Evolutionary conservation across 306 rosid species (phyloP).

Genomic region (Prosopis cineraria): DNA sequence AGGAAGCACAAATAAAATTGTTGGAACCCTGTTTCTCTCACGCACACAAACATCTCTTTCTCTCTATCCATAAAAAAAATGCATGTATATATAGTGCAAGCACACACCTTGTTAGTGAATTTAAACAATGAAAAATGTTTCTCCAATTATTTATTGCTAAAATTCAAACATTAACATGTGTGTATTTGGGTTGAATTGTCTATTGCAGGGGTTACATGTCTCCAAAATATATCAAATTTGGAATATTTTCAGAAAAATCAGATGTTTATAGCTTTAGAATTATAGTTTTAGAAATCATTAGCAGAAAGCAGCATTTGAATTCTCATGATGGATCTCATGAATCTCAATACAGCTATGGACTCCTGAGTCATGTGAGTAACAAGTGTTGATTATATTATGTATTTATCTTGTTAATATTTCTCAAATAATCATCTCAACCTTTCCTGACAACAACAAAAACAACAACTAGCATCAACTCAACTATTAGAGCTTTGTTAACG

Average conservation of each 20-base stretch:
- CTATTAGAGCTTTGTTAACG: too few species aligned
- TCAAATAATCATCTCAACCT: too few species aligned
- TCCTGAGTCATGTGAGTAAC: background rate
- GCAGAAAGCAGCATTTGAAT: background rate
- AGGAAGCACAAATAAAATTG: background rate
- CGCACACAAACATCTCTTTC: too few species aligned
- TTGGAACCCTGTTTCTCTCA: too few species aligned
- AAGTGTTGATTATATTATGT: too few species aligned
- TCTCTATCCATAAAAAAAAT: too few species aligned
- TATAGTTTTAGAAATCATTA: background rate
- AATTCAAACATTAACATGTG: too few species aligned
- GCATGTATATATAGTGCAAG: too few species aligned
- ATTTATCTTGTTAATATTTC: too few species aligned
- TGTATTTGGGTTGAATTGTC: too few species aligned
- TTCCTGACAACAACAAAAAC: too few species aligned
- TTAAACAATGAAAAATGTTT: background rate
- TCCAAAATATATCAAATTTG: background rate
- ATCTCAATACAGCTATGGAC: background rate
- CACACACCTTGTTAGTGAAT: background rate
- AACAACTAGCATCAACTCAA: too few species aligned
- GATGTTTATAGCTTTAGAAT: background rate
- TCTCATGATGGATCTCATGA: background rate
- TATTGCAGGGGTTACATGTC: background rate
- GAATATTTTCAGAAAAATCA: background rate
- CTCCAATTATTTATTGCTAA: background rate